Evolutionary conservation across 768 basidiomycete genomes (phyloP), one percentile per base, ranked within the genome.

Genomic region (Pleurotus tuber-regium): DNA sequence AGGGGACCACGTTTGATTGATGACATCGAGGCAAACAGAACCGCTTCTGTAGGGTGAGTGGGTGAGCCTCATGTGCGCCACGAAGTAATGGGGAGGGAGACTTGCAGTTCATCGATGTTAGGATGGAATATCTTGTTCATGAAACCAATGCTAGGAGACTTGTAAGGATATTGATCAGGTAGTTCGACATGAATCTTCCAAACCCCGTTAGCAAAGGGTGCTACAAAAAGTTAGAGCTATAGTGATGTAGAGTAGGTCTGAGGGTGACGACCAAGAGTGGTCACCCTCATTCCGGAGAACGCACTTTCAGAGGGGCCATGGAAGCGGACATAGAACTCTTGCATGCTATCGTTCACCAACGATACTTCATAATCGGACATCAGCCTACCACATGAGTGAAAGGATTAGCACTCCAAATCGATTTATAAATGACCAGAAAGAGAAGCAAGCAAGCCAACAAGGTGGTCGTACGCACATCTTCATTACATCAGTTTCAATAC

Each of bases 51-150:
- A 54, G 33, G 47, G 16, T 40, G 21, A 30, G 46, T 59, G 51
- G 60, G 53, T 42, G 12, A 26, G 40, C 47, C 21, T 18, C 25
- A 14, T 50, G 36, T 26, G 5, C 25, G 23, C n/a, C 49, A 40
- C 25, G 36, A 19, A 41, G 35, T 36, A 30, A 31, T 11, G n/a
- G 14, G 35, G 29, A 33, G 25, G 51, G 54, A 40, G n/a, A 75
- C 92, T 64, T 67, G 98, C 89, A 97, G 74, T 70, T 99, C 97
- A 71, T 99, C 97, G 63, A 99, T 99, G 65, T 99, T 99, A 16
- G 97, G 97, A 62, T 98, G 97, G 66, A 97, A 98, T 68, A 99
- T 98, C 87, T 98, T 98, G 82, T 99, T 99, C 92, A 97, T 95
- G 72, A 99, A 99, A 1, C 97, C 97, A 59, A 99, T 99, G 65